phyloP scores from a whole-genome alignment of 345 rosid genomes.

The Eucalyptus sp. region DNA sequence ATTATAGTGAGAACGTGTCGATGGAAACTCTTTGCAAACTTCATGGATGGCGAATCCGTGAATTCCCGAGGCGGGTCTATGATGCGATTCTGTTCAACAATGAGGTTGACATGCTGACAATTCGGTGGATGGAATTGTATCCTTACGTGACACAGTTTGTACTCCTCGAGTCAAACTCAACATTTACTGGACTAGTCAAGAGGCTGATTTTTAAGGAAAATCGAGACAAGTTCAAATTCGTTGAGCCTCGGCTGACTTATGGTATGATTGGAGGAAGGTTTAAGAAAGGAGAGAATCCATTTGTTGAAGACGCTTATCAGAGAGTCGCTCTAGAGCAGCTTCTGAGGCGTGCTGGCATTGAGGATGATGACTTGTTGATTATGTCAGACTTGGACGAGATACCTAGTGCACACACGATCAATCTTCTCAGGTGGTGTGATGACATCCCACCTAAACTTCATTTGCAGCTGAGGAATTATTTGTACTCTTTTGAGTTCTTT shows the following conservation, averaged over 20 bases:
- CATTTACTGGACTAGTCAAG: slow-evolving; percentile 13
- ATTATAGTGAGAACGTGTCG: slow-evolving; percentile 13
- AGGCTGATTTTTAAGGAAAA: slow-evolving; percentile 1
- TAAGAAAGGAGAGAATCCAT: slow-evolving; percentile 18
- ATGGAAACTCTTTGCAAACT: slow-evolving; percentile 19
- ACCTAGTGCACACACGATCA: slow-evolving; percentile 19
- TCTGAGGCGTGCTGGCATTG: slow-evolving; percentile 11
- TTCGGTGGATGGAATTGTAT: slow-evolving; percentile 19
- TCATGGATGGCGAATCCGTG: slow-evolving; percentile 16
- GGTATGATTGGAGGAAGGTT: slow-evolving; percentile 12
- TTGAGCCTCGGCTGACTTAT: slow-evolving; percentile 12
- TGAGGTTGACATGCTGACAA: slow-evolving; percentile 11
- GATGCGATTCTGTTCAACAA: slow-evolving; percentile 20
- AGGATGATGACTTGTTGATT: slow-evolving; percentile 19
- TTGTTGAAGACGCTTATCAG: slow-evolving; percentile 19
- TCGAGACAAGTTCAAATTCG: slow-evolving; percentile 8
- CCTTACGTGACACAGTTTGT: slow-evolving; percentile 14
- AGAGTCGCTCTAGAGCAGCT: slow-evolving; percentile 19
- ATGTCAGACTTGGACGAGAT: slow-evolving; percentile 26
- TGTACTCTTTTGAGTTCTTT: slow-evolving; percentile 18
- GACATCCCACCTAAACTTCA: slow-evolving; percentile 12
- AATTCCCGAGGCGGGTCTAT: slow-evolving; percentile 13
- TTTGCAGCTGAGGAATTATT: slow-evolving; percentile 9
- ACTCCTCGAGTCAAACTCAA: slow-evolving; percentile 16
- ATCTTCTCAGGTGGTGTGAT: slow-evolving; percentile 22